These are phyloP conservation scores for Acrodontium crateriforme DNA, from an alignment of 2,329 filamentous ascomycete genomes.

Conservation along the genomic window DNA sequence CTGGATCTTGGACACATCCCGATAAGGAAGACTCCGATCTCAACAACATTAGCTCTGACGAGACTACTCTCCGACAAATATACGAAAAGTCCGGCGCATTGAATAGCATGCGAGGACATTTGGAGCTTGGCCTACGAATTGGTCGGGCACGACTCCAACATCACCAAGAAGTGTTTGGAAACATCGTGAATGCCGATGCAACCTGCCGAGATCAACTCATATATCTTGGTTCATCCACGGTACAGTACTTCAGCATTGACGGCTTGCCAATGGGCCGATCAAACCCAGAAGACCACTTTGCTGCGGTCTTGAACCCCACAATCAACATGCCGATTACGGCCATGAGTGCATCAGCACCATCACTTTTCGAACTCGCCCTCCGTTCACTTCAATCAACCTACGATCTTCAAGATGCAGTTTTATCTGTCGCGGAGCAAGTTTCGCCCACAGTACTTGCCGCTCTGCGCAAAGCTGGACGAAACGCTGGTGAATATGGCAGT, in stretches of 20 bases:
- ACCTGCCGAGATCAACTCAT: slow-evolving; percentile 15
- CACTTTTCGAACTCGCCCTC: slow-evolving; percentile 23
- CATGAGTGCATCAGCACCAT: slow-evolving; percentile 13
- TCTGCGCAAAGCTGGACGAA: slow-evolving; percentile 5
- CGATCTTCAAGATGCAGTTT: slow-evolving; percentile 14
- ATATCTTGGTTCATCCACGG: slow-evolving; percentile 15
- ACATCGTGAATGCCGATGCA: too few species aligned
- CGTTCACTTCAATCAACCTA: slow-evolving; percentile 13
- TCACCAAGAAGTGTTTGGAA: slow-evolving; percentile 1
- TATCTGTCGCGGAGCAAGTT: slow-evolving; percentile 6
- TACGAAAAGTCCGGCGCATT: slow-evolving; percentile 4
- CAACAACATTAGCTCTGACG: neutral
- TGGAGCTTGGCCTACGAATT: slow-evolving; percentile 10
- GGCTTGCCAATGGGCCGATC: slow-evolving; percentile 9
- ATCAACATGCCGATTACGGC: neutral
- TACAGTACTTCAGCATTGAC: slow-evolving; percentile 18
- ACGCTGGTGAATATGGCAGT: slow-evolving; percentile 9
- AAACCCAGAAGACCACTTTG: slow-evolving; percentile 2
- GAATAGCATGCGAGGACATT: slow-evolving; percentile 8
- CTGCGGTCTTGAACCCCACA: slow-evolving; percentile 4
- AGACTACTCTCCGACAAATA: slow-evolving; percentile 1
- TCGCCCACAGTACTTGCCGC: neutral
- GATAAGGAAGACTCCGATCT: neutral
- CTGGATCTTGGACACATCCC: slow-evolving; percentile 7
- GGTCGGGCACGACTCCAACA: slow-evolving; percentile 5